Conservation (phyloP, 306 rosid genomes). For the Cucumis hystrix region DNA sequence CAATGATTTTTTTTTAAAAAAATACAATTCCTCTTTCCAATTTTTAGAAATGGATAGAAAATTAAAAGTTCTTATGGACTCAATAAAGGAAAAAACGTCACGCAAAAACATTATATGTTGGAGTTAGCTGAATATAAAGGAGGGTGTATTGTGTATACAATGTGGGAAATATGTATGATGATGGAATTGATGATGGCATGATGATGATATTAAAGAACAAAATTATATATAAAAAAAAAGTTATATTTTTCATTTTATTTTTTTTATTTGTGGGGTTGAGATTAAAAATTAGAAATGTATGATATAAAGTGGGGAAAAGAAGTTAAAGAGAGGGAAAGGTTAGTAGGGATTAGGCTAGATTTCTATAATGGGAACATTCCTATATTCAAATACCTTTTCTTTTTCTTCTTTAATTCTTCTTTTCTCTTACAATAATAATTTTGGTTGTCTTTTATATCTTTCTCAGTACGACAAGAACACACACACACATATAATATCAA, state of each 20-base stretch:
- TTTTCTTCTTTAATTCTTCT: not conserved
- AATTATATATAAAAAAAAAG: too few relatives aligned
- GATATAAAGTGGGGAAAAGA: not conserved
- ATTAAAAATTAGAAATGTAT: not conserved
- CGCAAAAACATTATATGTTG: not conserved
- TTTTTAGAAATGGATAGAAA: not conserved
- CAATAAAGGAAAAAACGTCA: too few relatives aligned
- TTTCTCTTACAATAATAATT: not conserved
- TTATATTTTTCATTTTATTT: not conserved
- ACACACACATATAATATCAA: not conserved
- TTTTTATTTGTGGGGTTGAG: not conserved
- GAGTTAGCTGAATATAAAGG: not conserved
- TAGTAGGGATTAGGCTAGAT: not conserved
- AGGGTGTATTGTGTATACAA: not conserved
- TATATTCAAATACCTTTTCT: not conserved
- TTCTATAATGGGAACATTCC: slow-evolving; percentile 1
- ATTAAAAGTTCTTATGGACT: not conserved
- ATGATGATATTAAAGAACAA: not conserved
- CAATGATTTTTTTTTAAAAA: too few relatives aligned
- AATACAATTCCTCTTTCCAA: too few relatives aligned
- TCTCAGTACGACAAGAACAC: not conserved
- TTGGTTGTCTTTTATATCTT: not conserved
- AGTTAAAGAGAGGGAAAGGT: not conserved
- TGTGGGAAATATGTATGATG: not conserved
- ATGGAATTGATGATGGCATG: slow-evolving; percentile 7